These are phyloP conservation scores for Coemansia sp. DNA, from an alignment of 192 early-diverging fungal species.

Conservation along the genomic window DNA sequence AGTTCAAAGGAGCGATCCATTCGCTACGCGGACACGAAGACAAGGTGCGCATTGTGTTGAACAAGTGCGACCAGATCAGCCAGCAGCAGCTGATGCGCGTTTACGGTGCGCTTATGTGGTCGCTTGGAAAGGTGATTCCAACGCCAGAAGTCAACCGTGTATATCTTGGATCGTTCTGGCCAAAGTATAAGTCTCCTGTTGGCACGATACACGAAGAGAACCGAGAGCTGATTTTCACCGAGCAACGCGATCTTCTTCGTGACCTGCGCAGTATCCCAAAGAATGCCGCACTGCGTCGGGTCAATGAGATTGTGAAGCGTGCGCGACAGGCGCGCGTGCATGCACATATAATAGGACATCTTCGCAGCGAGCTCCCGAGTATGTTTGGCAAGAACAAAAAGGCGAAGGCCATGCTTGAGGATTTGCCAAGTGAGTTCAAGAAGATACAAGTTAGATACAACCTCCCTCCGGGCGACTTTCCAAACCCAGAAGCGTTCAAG, in stretches of 20 bases:
- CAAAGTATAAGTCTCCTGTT: constrained; percentile 60
- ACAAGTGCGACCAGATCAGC: constrained; percentile 87
- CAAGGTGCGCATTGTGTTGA: constrained; percentile 82
- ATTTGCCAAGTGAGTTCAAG: constrained; percentile 73
- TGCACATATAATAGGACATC: constrained; percentile 80
- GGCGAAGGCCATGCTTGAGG: constrained; percentile 68
- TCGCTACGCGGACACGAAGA: constrained; percentile 82
- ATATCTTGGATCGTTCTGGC: constrained; percentile 83
- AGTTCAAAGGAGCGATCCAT: constrained; percentile 82
- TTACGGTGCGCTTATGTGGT: constrained; percentile 94
- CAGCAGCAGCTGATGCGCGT: constrained; percentile 88
- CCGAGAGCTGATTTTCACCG: constrained; percentile 65
- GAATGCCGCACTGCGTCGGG: constrained; percentile 80
- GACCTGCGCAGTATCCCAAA: constrained; percentile 74
- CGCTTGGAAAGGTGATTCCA: constrained; percentile 81
- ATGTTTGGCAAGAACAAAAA: constrained; percentile 82
- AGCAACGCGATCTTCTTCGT: constrained; percentile 75
- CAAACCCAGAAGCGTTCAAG: constrained; percentile 72
- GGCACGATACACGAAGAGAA: constrained; percentile 72
- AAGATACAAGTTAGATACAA: constrained; percentile 73
- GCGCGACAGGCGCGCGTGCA: constrained; percentile 80
- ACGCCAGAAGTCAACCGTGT: constrained; percentile 90
- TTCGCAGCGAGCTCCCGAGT: constrained; percentile 79
- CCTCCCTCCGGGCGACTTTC: constrained; percentile 82
- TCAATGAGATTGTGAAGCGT: constrained; percentile 91